phyloP scores from a whole-genome alignment of 2,329 filamentous ascomycete genomes.

The Paecilomyces niveus region DNA sequence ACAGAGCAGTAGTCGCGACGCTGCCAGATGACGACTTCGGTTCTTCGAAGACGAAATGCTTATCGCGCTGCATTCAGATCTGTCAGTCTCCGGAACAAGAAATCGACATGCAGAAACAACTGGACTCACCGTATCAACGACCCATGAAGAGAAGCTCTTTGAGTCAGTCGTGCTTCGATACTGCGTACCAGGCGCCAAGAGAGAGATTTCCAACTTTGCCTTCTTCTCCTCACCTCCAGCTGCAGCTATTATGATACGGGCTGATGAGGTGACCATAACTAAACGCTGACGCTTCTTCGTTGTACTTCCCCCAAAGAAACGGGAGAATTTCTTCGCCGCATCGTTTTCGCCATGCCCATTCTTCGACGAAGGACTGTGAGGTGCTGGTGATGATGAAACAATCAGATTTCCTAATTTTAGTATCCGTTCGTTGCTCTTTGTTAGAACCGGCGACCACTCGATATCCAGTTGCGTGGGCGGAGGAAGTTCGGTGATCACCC shows the following conservation, averaged over 20 bases:
- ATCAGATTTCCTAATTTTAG: conserved; percentile 86
- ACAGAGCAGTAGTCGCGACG: conserved; percentile 57
- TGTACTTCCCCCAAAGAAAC: conserved; percentile 86
- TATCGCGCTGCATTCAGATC: conserved; percentile 58
- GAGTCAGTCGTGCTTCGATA: conserved; percentile 76
- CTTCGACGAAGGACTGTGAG: conserved; percentile 66
- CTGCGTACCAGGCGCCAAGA: conserved; percentile 65
- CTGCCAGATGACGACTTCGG: conserved; percentile 64
- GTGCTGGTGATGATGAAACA: conserved; percentile 70
- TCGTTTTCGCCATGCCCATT: conserved; percentile 59
- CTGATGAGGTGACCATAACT: conserved; percentile 91
- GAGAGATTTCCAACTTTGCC: conserved; percentile 83
- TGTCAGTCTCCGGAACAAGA: conserved; percentile 21
- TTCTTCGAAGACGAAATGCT: conserved; percentile 91
- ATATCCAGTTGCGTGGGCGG: conserved; percentile 97
- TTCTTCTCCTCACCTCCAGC: conserved; percentile 94
- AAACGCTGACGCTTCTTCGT: conserved; percentile 89
- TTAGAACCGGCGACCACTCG: conserved; percentile 95
- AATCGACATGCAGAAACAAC: neutral
- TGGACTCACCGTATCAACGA: conserved; percentile 79
- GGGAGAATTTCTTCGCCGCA: conserved; percentile 72
- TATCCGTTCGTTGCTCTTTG: conserved; percentile 84
- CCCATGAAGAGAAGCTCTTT: conserved; percentile 85
- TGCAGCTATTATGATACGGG: conserved; percentile 80
- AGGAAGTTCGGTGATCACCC: conserved; percentile 89